phyloP scores from a whole-genome alignment of 805 yeast genomes.

The Teunomyces stri region DNA sequence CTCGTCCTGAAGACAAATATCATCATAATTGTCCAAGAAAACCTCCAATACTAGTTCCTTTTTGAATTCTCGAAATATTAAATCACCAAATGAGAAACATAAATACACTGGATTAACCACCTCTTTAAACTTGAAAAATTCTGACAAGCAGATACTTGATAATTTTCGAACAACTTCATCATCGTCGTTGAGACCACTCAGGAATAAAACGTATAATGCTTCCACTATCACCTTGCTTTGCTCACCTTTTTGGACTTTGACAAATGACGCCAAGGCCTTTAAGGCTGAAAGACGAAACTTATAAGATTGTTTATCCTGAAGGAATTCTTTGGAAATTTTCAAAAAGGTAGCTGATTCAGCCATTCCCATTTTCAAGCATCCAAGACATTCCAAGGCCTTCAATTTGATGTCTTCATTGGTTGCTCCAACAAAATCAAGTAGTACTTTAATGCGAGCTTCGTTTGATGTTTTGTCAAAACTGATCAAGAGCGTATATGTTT shows the following conservation, averaged over 20 bases:
- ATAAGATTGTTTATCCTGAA: slow-evolving; percentile 29
- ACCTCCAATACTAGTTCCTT: background rate
- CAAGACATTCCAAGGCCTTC: slow-evolving; percentile 45
- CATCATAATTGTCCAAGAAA: slow-evolving; percentile 12
- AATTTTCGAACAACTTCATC: slow-evolving; percentile 55
- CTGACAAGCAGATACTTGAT: slow-evolving; percentile 44
- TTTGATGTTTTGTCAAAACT: slow-evolving; percentile 2
- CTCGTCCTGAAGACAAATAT: background rate
- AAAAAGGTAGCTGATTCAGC: background rate
- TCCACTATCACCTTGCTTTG: slow-evolving; percentile 1
- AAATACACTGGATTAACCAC: slow-evolving; percentile 5
- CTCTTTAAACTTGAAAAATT: background rate
- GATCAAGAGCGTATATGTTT: slow-evolving; percentile 23
- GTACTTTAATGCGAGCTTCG: background rate
- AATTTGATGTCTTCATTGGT: slow-evolving; percentile 13
- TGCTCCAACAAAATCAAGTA: background rate
- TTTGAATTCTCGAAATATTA: background rate
- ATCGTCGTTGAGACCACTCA: slow-evolving; percentile 57
- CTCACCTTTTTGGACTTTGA: slow-evolving; percentile 11
- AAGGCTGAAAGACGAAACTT: slow-evolving; percentile 47
- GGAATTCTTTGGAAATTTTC: background rate
- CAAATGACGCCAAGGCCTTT: slow-evolving; percentile 31
- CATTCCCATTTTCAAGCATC: background rate
- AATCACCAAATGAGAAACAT: background rate
- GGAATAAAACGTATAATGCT: slow-evolving; percentile 16